phyloP scores from a whole-genome alignment of 2,329 filamentous ascomycete species.

The Fusarium piperis region DNA sequence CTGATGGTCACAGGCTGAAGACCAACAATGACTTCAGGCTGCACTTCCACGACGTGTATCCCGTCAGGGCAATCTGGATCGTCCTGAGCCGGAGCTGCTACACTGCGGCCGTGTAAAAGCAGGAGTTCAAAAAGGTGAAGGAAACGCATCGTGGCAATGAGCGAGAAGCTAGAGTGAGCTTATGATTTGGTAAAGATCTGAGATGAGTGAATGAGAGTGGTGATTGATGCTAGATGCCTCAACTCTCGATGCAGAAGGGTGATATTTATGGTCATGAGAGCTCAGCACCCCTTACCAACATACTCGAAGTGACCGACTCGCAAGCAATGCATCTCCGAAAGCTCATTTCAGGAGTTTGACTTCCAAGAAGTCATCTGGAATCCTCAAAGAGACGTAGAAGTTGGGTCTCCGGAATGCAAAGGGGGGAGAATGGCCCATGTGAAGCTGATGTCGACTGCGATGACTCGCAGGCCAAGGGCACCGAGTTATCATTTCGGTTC shows the following conservation, averaged over 20 bases:
- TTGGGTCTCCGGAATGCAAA: background rate
- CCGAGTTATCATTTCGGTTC: background rate
- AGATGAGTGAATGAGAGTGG: background rate
- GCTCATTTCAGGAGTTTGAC: background rate
- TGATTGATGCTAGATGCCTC: background rate
- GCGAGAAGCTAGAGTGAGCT: background rate
- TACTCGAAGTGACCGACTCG: background rate
- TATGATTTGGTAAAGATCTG: background rate
- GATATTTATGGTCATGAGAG: background rate
- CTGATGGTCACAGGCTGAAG: background rate
- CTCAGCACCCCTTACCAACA: background rate
- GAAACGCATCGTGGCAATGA: background rate
- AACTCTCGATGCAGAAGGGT: background rate
- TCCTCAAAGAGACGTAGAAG: background rate
- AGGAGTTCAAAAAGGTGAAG: background rate
- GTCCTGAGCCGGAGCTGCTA: background rate
- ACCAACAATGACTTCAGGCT: background rate
- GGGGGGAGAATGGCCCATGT: background rate
- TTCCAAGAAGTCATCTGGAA: background rate
- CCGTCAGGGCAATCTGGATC: background rate
- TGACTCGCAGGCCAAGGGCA: background rate
- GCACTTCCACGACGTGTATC: background rate
- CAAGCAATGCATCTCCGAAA: background rate
- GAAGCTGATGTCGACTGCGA: background rate
- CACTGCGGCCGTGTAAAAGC: background rate